Base-by-base conservation (phyloP, 345 rosid species). In the Lepidium sativum region DNA sequence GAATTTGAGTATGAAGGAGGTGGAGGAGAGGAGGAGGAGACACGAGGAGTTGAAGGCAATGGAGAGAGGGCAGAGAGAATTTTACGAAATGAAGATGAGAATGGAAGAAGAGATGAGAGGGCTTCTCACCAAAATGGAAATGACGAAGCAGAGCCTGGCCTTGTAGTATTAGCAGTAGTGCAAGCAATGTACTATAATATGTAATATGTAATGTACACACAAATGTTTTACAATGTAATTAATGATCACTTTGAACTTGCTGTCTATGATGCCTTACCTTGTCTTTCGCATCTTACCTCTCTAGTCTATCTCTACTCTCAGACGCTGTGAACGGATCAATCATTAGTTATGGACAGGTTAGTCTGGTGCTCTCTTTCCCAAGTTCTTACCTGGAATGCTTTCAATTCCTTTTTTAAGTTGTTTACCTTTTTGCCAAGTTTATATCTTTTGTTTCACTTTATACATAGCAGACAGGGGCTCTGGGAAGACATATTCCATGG, bases 401-500 rank as follows among this genome's bases (percentile, higher is more conserved):
- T 50, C 31, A 39, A 8, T 25, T 17, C 48, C 47, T 39, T 67
- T 17, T 17, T 37, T 6, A 21, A 13, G 35, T 35, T 49, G n/a
- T n/a, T n/a, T 33, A 49, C 25, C 17, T 42, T 21, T 5, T 56
- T 70, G 39, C 23, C 15, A 6, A n/a, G 11, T 50, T 10, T 14
- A 10, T 29, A 27, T 27, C 51, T 18, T n/a, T n/a, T n/a, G n/a
- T n/a, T n/a, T n/a, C n/a, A n/a, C n/a, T n/a, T n/a, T n/a, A n/a
- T n/a, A n/a, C n/a, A n/a, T 35, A 55, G 64, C 91, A 85, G 98
- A 92, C 98, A 13, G 96, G 96, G 64, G 98, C n/a, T 96, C n/a
- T 33, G 96, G 91, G 69, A 92, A 92, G 86, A 92, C 96, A 7
- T n/a, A n/a, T 54, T 79, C 84, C 78, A 89, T 87, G 86, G 96